Evolutionary conservation across 176 grass and related monocot genomes (phyloP), one percentile per base, ranked within the genome.

Genomic region (Aegilops bicornis): DNA sequence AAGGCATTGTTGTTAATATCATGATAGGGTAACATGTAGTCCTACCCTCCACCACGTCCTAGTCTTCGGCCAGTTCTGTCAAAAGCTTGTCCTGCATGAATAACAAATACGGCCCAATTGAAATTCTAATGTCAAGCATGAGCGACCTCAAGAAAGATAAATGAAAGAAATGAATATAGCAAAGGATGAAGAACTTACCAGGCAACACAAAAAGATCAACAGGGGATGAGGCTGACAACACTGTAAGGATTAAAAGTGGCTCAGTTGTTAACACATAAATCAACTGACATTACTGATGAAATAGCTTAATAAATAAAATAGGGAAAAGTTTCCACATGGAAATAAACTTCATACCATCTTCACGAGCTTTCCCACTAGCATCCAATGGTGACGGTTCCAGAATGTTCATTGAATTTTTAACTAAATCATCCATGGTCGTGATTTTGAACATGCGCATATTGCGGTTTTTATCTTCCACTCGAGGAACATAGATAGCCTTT

Each of bases 361-460:
- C 87, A 47, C 89, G 89, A 81, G 85, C 70, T 58, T 78, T 91
- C 27, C 89, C 88, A 20, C 45, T 86, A 88, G 85, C 79, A 90
- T 96, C 88, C 11, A 89, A 6, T n/a, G 92, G 90, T 23, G 89
- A 92, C 27, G 97, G 94, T 76, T 99, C 97, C 83, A 99, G 36
- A 81, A 99, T 99, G 29, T 99, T 96, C 97, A 99, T 96, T 65
- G 94, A 96, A 93, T 94, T 96, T 65, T 89, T 86, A 74, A 96
- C 64, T 54, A 99, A 87, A 86, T 99, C 94, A 77, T 94, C 79
- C 82, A 91, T 91, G 56, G 88, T 81, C 32, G 92, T 95, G 56
- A 99, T 96, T 89, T 87, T 96, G 66, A 96, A 64, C 94, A 96
- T 99, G 83, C 87, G 72, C 97, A 99, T 99, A 82, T 99, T 87